Conservation (phyloP, 2,329 filamentous ascomycete genomes). For the Trichophyton verrucosum region DNA sequence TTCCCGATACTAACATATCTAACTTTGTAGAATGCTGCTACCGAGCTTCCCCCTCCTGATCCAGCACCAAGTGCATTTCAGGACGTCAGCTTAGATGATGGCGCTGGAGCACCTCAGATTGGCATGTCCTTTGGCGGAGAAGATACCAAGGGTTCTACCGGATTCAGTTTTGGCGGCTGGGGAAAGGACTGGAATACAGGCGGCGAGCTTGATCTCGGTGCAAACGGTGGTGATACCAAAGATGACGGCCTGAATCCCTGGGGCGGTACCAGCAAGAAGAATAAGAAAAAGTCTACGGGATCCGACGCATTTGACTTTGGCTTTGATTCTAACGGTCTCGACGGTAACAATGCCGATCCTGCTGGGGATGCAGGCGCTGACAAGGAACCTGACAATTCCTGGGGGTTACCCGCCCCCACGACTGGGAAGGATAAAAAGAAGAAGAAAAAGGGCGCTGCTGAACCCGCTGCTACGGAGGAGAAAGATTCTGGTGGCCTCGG, state of each 20-base stretch:
- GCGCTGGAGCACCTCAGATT: constrained; percentile 38
- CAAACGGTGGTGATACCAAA: not conserved
- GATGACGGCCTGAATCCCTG: constrained; percentile 14
- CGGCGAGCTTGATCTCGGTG: not conserved
- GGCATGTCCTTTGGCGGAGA: constrained; percentile 44
- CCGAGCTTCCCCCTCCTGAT: constrained; percentile 23
- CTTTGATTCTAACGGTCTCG: not conserved
- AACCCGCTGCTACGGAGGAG: constrained; percentile 17
- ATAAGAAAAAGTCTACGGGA: constrained; percentile 12
- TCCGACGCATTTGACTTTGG: not conserved
- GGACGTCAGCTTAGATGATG: constrained; percentile 55
- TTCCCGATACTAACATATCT: not conserved
- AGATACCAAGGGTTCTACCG: constrained; percentile 29
- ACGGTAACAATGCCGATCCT: not conserved
- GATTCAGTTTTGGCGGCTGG: constrained; percentile 48
- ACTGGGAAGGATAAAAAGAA: not conserved
- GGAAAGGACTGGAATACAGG: constrained; percentile 48
- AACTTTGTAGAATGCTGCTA: constrained; percentile 9
- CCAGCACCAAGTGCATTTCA: constrained; percentile 45
- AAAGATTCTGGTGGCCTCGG: constrained; percentile 28
- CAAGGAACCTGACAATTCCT: not conserved
- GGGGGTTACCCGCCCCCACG: not conserved
- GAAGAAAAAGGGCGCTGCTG: not conserved
- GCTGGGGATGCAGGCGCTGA: not conserved
- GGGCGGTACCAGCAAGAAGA: constrained; percentile 29